Conservation (phyloP, 2,329 filamentous ascomycete species). For the Talaromyces sp. region DNA sequence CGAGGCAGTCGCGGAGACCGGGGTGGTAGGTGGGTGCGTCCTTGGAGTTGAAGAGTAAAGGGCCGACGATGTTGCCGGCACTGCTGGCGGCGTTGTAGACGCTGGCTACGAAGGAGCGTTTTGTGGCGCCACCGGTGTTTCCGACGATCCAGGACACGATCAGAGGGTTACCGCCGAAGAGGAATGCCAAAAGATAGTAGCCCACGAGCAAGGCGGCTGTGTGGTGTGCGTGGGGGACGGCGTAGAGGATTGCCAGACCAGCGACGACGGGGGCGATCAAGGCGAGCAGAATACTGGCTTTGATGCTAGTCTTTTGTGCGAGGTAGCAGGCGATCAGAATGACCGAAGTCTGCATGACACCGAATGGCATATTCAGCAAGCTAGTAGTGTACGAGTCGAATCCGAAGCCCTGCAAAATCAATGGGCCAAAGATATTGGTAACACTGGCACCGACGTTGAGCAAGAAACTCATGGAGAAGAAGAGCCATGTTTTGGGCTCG, state of each 20-base stretch:
- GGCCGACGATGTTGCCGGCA: slow-evolving; percentile 65
- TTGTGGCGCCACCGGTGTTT: slow-evolving; percentile 66
- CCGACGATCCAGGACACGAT: slow-evolving; percentile 67
- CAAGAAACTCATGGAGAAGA: slow-evolving; percentile 58
- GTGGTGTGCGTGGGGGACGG: slow-evolving; percentile 44
- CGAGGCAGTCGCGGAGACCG: slow-evolving; percentile 53
- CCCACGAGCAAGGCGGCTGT: slow-evolving; percentile 54
- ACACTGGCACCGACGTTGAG: slow-evolving; percentile 64
- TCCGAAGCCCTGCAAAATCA: slow-evolving; percentile 60
- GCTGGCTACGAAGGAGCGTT: slow-evolving; percentile 63
- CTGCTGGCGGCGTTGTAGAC: slow-evolving; percentile 62
- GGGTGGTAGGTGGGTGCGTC: slow-evolving; percentile 60
- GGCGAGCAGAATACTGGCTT: slow-evolving; percentile 53
- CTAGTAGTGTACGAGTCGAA: slow-evolving; percentile 58
- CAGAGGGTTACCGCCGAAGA: slow-evolving; percentile 64
- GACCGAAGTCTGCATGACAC: slow-evolving; percentile 57
- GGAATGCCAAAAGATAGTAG: slow-evolving; percentile 65
- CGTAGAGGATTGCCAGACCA: slow-evolving; percentile 56
- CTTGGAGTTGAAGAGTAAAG: slow-evolving; percentile 57
- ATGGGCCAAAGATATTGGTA: slow-evolving; percentile 62
- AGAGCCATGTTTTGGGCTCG: slow-evolving; percentile 55
- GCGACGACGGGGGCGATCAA: slow-evolving; percentile 58
- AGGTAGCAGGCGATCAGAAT: slow-evolving; percentile 60
- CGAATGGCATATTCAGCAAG: slow-evolving; percentile 66
- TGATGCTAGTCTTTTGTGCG: slow-evolving; percentile 56